Base-by-base conservation (phyloP, 2,329 filamentous ascomycete genomes). In the Nigrospora oryzae region DNA sequence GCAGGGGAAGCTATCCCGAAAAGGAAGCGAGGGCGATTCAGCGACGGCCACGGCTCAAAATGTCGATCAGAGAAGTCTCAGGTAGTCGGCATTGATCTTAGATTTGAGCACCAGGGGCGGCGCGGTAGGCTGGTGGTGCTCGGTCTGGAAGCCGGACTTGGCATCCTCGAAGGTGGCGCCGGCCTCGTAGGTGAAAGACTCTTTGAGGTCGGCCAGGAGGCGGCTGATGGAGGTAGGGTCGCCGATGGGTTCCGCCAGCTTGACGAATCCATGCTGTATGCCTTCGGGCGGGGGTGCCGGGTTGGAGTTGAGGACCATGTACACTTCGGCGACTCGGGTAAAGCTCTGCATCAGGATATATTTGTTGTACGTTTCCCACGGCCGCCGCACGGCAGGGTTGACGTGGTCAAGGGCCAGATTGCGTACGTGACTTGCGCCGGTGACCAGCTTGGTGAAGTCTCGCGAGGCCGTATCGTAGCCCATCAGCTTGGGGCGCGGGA, bases 321-420 rank as follows among this genome's bases (percentile, higher is more conserved):
- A 63, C 36, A 66, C 61, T 54, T 68, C 62, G 48, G 61, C 52
- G 30, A 67, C 54, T 23, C 60, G 54, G 2, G 60, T 61, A 40
- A 71, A 73, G 43, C 62, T 64, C 38, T 67, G 58, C 43, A 74
- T 62, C 36, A 74, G 54, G 19, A 63, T 62, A 31, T 69, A 68
- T 57, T 74, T 74, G 58, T 70, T 72, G 58, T 73, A 74, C 11
- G 66, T 66, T 59, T 74, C 71, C 71, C 71, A 74, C 14, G 70
- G 70, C 33, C 68, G 58, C 40, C 70, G 66, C 42, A 71, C 61
- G 32, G 65, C 58, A 14, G 64, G 57, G 28, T 61, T 61, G 32
- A 74, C 68, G 45, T 72, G 66, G 53, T 74, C 71, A 39, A 74
- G 61, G 3, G 69, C 71, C 7, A 74, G 58, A 32, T 62, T 59